Base-by-base conservation (phyloP, 345 rosid species). In the Garcia nutans region DNA sequence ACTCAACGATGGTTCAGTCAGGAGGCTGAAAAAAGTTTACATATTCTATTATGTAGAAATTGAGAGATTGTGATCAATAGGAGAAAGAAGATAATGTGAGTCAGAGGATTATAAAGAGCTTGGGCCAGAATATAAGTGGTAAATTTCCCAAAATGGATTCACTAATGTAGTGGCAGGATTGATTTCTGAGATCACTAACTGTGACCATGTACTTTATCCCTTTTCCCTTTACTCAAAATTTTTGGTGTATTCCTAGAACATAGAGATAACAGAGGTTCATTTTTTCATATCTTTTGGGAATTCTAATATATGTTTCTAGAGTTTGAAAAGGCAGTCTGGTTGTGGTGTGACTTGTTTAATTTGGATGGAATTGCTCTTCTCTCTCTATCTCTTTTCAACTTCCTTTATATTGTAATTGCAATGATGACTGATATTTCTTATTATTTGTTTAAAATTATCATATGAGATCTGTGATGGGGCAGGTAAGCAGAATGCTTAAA, bases 401-500 rank as follows among this genome's bases (percentile, higher is more conserved):
- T 19, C 26, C 59, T 78, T 66, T 52, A 6, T 8, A 52, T 12
- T 28, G 10, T 17, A 20, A 28, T 23, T 70, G 15, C 60, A n/a
- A 19, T 10, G 12, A 7, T 71, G 20, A 6, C 17, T 9, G 17
- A 26, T 41, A 5, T 68, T 57, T 64, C 64, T 71, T 45, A 19
- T 42, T 71, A 3, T 3, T 4, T 17, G 6, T 5, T 57, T 37
- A 22, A 70, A 37, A 31, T 58, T 68, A 63, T 74, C 56, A 41
- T 23, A 63, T 55, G 57, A 72, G 61, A 65, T 41, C 8, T 70
- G 22, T 57, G 42, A 76, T 85, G 84, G 49, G 70, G 73, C 89
- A 92, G 97, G 81, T 88, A 63, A 83, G 84, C 79, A 92, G 85
- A 89, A 89, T 89, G 92, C 98, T 92, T 84, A 92, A 92, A 86